A percentile compares a stretch with the other conserved stretches of the same genome.
These are phyloP conservation scores for Candida koratica DNA, from an alignment of 805 yeast genomes.

Conservation along the genomic window DNA sequence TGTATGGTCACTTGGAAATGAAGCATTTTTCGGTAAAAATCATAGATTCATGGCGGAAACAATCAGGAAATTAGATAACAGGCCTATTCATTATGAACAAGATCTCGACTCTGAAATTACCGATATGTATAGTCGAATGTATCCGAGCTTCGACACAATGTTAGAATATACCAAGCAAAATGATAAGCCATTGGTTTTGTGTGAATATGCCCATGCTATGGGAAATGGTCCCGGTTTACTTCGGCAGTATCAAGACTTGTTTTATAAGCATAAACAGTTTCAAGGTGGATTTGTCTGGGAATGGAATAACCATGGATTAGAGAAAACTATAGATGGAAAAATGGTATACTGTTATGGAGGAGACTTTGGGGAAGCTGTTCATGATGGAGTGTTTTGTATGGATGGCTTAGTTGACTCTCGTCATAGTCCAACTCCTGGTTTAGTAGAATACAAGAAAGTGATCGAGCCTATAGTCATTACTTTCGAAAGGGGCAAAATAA, in stretches of 20 bases:
- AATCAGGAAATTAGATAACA: conserved; percentile 19
- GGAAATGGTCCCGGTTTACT: conserved; percentile 37
- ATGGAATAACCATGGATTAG: conserved; percentile 37
- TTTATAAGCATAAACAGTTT: conserved; percentile 23
- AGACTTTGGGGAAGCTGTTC: conserved; percentile 31
- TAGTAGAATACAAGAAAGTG: conserved; percentile 28
- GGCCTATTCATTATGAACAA: conserved; percentile 34
- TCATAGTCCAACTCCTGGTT: conserved; percentile 33
- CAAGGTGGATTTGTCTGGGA: conserved; percentile 41
- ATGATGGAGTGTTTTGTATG: conserved; percentile 36
- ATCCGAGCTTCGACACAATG: conserved; percentile 21
- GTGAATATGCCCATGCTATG: conserved; percentile 39
- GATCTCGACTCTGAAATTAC: conserved; percentile 22
- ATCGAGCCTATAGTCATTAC: conserved; percentile 25
- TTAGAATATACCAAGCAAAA: conserved; percentile 15
- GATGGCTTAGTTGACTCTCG: conserved; percentile 30
- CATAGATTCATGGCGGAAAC: conserved; percentile 26
- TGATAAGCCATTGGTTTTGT: conserved; percentile 29
- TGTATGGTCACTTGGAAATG: conserved; percentile 40
- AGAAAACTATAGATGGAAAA: conserved; percentile 9
- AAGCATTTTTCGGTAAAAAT: conserved; percentile 31
- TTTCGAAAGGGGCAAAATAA: conserved; percentile 10
- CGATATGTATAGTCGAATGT: conserved; percentile 32
- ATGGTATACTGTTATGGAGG: conserved; percentile 29
- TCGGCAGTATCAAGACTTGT: conserved; percentile 28